These are phyloP conservation scores for Phytophthora melonis DNA, from an alignment of 352 stramenopile genomes.

Conservation along the genomic window DNA sequence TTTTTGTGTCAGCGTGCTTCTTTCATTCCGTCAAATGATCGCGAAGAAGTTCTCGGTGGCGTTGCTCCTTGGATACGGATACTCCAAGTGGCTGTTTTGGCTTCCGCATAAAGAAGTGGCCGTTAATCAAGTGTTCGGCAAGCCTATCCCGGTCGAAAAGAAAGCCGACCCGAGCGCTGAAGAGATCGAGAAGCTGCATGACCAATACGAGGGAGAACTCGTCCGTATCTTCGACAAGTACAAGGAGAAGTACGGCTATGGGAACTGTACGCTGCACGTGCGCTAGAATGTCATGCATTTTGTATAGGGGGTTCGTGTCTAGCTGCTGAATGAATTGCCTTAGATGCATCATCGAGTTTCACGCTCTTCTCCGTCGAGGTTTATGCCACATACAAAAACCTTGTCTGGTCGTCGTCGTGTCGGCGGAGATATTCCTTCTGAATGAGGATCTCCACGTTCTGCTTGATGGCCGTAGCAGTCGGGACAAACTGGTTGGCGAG, in stretches of 20 bases:
- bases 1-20: conserved; percentile 51
- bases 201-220: conserved; percentile 73
- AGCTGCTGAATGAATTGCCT: conserved; percentile 14
- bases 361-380: not conserved
- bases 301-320: conserved; percentile 17
- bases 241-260: conserved; percentile 80
- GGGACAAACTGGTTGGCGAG: conserved; percentile 82
- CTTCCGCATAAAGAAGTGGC: conserved; percentile 63
- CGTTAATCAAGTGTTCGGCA: conserved; percentile 80
- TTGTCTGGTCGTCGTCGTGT: conserved; percentile 65
- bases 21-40: conserved; percentile 77
- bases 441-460: conserved; percentile 86
- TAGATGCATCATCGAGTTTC: conserved; percentile 22
- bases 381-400: conserved; percentile 80
- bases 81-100: conserved; percentile 66
- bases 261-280: conserved; percentile 63
- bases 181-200: conserved; percentile 75
- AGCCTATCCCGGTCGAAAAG: conserved; percentile 74
- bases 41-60: conserved; percentile 74
- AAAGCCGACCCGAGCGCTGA: conserved; percentile 63
- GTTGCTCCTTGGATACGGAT: conserved; percentile 67
- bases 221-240: conserved; percentile 86
- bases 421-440: conserved; percentile 86
- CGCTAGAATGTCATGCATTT: conserved; percentile 49
- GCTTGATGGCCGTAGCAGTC: conserved; percentile 62